phyloP scores from a whole-genome alignment of 192 early-diverging fungal species.

The Linnemannia zychae region DNA sequence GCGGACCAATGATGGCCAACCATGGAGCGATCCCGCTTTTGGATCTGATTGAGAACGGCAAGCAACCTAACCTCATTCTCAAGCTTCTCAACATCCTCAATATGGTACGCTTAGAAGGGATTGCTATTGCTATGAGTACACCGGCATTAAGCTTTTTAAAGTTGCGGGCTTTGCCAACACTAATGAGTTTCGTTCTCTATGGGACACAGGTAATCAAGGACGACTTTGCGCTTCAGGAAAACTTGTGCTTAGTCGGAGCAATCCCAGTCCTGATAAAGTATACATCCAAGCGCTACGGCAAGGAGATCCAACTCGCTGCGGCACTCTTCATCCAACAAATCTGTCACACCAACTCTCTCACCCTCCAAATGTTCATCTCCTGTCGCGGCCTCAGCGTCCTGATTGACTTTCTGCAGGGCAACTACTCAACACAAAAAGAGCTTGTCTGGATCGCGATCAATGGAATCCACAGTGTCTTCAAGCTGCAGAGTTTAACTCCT shows the following conservation, averaged over 20 bases:
- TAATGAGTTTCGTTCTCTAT: neutral
- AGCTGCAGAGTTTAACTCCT: conserved; percentile 67
- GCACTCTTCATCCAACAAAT: conserved; percentile 66
- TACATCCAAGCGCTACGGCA: conserved; percentile 52
- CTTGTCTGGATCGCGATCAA: conserved; percentile 67
- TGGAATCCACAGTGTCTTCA: conserved; percentile 65
- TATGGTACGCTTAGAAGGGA: conserved; percentile 24
- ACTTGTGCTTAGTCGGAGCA: conserved; percentile 67
- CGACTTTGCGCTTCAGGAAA: conserved; percentile 62
- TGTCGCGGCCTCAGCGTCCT: conserved; percentile 66
- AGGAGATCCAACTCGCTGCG: conserved; percentile 61
- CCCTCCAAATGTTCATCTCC: conserved; percentile 72
- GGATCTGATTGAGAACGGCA: conserved; percentile 60
- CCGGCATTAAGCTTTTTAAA: neutral
- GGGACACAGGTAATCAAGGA: conserved; percentile 39
- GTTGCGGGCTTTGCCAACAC: neutral
- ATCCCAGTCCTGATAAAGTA: conserved; percentile 64
- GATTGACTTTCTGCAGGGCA: conserved; percentile 62
- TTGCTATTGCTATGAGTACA: neutral
- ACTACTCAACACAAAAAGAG: conserved; percentile 62
- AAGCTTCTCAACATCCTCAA: conserved; percentile 57
- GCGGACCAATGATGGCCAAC: conserved; percentile 58
- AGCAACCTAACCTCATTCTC: conserved; percentile 32
- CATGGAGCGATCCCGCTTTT: conserved; percentile 63
- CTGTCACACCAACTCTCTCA: conserved; percentile 60